phyloP scores from a whole-genome alignment of 177 flowering plant genomes.

The Vitis hybrid region DNA sequence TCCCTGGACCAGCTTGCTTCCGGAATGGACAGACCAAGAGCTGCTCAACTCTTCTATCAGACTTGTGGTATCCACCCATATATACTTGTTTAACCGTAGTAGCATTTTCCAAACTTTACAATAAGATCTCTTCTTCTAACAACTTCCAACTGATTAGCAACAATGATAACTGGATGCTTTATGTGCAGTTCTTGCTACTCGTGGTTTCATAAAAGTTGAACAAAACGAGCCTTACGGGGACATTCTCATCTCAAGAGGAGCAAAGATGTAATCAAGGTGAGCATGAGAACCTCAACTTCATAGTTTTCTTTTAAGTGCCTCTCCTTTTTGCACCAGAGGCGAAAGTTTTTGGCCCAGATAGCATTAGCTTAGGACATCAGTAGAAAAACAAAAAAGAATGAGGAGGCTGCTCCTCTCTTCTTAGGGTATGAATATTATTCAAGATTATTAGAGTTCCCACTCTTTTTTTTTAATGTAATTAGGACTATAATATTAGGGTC shows the following conservation, averaged over 20 bases:
- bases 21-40: slow-evolving; percentile 70
- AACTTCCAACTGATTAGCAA: neutral
- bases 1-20: slow-evolving; percentile 65
- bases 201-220: slow-evolving; percentile 51
- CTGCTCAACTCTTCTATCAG: slow-evolving; percentile 87
- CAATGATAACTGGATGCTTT: neutral
- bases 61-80: slow-evolving; percentile 61
- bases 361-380: too few relatives aligned
- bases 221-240: slow-evolving; percentile 74
- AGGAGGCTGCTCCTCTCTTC: too few relatives aligned
- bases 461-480: too few relatives aligned
- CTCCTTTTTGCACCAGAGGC: neutral
- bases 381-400: too few relatives aligned
- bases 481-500: too few relatives aligned
- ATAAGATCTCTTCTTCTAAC: neutral
- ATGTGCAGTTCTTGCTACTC: slow-evolving; percentile 77
- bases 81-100: neutral
- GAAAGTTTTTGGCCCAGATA: too few relatives aligned
- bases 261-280: slow-evolving; percentile 56
- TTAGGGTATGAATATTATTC: too few relatives aligned
- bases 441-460: too few relatives aligned
- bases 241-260: slow-evolving; percentile 75
- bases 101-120: neutral
- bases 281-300: neutral
- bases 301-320: neutral